Base-by-base conservation (phyloP, 2,329 filamentous ascomycete species). In the Colletotrichum falcatum region DNA sequence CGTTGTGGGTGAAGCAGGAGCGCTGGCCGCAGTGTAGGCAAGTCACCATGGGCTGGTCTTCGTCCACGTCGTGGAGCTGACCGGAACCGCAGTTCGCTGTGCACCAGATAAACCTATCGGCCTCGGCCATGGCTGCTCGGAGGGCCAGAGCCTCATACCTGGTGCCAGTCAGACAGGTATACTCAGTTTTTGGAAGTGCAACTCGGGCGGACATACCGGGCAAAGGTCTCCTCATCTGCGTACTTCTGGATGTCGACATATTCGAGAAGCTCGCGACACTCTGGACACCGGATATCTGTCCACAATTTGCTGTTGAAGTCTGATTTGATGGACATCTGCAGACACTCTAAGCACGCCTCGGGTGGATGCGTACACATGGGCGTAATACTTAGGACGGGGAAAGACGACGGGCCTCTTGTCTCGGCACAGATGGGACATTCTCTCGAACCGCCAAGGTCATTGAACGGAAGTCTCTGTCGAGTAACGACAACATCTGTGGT, bases 31-130 rank as follows among this genome's bases (percentile, higher is more conserved):
- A 85, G 51, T 76, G 72, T 53, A 78, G 73, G 74, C 85, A 85
- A 20, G 77, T 79, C 48, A 84, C 81, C 23, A 83, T 84, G 0
- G 84, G 81, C 4, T 81, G 78, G 1, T 74, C 74, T 1, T 73
- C 65, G 20, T 83, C 83, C 4, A 76, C 79, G 1, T 80, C 78
- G 56, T 89, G 87, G 2, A 88, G 79, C 72, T 89, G 87, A 0
- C 88, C 87, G 1, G 81, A 83, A 11, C 79, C 81, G 73, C 88
- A 90, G 2, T 78, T 80, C 0, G 85, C 78, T 1, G 87, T 81
- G 73, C 88, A 90, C 84, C 86, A 88, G 18, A 83, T 76, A 73
- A 88, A 90, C 39, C 83, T 83, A 0, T 81, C 78, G 1, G 83
- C 77, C 26, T 78, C 75, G 23, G 82, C 80, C 63, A 88, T 78